Conservation (phyloP, 2,329 filamentous ascomycete species). For the Elsinoe fawcettii region DNA sequence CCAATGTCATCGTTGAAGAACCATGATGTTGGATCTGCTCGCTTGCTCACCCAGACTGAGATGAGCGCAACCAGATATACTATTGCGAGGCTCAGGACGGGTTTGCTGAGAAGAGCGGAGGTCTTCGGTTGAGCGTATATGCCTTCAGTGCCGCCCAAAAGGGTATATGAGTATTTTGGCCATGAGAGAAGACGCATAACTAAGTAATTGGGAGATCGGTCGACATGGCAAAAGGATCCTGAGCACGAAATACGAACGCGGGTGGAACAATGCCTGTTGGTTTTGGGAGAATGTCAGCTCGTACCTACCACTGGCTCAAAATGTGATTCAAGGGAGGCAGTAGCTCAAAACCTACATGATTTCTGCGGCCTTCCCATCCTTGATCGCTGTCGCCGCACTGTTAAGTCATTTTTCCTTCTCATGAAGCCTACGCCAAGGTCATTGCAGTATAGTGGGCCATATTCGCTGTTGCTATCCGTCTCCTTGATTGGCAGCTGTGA, state of each 20-base stretch:
- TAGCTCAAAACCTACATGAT: too few relatives aligned
- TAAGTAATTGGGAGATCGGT: background rate
- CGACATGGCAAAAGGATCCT: background rate
- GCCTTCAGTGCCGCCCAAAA: background rate
- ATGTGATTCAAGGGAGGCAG: too few relatives aligned
- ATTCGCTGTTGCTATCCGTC: too few relatives aligned
- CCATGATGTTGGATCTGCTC: constrained; percentile 29
- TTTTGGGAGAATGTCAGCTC: too few relatives aligned
- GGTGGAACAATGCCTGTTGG: too few relatives aligned
- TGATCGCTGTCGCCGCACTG: too few relatives aligned
- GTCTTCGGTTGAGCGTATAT: constrained; percentile 2
- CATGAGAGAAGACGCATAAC: constrained; percentile 5
- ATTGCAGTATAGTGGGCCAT: too few relatives aligned
- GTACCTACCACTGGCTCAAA: too few relatives aligned
- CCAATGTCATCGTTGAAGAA: constrained; percentile 30
- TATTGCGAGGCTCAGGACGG: background rate
- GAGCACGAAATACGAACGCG: background rate
- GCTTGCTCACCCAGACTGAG: background rate
- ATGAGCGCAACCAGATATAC: background rate
- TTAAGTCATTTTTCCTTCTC: too few relatives aligned
- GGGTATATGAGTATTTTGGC: constrained; percentile 6
- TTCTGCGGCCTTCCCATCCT: too few relatives aligned
- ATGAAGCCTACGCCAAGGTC: too few relatives aligned
- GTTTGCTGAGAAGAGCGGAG: background rate
- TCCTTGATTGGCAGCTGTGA: too few relatives aligned